Evolutionary conservation across 108 stramenopile species (phyloP).

Genomic region (Discostella pseudostelligera): DNA sequence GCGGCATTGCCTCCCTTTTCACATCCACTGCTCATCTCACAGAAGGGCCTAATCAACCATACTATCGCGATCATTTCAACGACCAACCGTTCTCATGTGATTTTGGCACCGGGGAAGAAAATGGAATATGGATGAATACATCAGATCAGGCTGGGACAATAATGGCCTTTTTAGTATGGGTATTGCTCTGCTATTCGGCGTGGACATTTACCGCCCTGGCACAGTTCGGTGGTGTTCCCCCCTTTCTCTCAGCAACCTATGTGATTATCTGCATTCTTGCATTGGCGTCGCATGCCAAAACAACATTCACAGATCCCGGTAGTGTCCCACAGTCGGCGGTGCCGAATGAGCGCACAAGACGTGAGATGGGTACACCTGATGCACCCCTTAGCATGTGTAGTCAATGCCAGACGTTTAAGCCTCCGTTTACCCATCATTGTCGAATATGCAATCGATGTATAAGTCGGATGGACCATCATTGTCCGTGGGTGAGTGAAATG

Average conservation of each 20-base stretch:
- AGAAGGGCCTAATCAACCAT: constrained; percentile 43
- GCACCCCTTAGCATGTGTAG: constrained; percentile 64
- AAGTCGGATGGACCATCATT: constrained; percentile 90
- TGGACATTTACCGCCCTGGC: constrained; percentile 71
- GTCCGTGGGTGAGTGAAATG: constrained; percentile 80
- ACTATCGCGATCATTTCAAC: constrained; percentile 69
- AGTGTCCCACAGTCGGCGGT: constrained; percentile 77
- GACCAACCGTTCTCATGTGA: constrained; percentile 66
- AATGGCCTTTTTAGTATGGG: constrained; percentile 78
- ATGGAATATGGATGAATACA: constrained; percentile 82
- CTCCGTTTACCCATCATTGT: constrained; percentile 91
- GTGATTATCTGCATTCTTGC: constrained; percentile 65
- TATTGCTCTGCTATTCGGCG: constrained; percentile 61
- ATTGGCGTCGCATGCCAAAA: constrained; percentile 82
- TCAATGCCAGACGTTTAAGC: constrained; percentile 93
- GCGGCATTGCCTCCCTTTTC: constrained; percentile 4
- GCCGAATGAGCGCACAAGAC: constrained; percentile 51
- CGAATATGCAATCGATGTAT: constrained; percentile 94
- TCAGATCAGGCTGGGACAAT: constrained; percentile 75
- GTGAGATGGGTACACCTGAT: constrained; percentile 40
- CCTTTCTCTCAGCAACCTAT: constrained; percentile 49
- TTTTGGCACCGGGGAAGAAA: constrained; percentile 61
- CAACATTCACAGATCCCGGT: constrained; percentile 92
- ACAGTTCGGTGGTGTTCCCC: constrained; percentile 51
- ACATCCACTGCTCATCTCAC: constrained; percentile 41